Evolutionary conservation across 2,329 filamentous ascomycete species (phyloP).

Genomic region (Pyricularia pennisetigena): DNA sequence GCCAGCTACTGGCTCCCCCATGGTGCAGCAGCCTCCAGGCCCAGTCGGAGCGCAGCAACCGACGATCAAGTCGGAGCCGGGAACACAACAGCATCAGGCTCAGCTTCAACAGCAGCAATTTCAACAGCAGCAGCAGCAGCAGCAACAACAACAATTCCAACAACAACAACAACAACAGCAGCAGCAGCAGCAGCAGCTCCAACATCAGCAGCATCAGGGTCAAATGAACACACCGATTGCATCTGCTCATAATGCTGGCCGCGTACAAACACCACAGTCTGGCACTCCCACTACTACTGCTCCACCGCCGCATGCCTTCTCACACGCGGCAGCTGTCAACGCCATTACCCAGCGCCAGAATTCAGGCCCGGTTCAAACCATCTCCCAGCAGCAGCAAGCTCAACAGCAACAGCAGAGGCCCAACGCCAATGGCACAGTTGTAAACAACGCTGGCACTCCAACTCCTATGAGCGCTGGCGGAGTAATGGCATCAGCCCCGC

Average conservation of each 20-base stretch:
- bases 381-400: neutral
- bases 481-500: slow-evolving; percentile 16
- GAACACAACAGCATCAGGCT: slow-evolving; percentile 15
- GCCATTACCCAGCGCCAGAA: slow-evolving; percentile 15
- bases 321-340: slow-evolving; percentile 23
- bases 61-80: slow-evolving; percentile 26
- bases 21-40: slow-evolving; percentile 13
- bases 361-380: neutral
- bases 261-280: slow-evolving; percentile 39
- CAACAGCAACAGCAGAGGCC: slow-evolving; percentile 12
- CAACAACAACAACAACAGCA: slow-evolving; percentile 12
- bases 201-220: neutral
- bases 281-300: slow-evolving; percentile 20
- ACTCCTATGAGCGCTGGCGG: slow-evolving; percentile 8
- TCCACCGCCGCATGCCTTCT: slow-evolving; percentile 32
- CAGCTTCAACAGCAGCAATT: slow-evolving; percentile 14
- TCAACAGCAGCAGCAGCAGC: slow-evolving; percentile 10
- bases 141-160: slow-evolving; percentile 21
- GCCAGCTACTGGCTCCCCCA: slow-evolving; percentile 11
- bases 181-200: slow-evolving; percentile 20
- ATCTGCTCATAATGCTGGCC: slow-evolving; percentile 29
- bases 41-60: slow-evolving; percentile 15
- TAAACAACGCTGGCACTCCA: slow-evolving; percentile 15
- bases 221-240: neutral
- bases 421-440: slow-evolving; percentile 8